Percentiles rank a stretch among this genome's conserved stretches.
phyloP scores from a whole-genome alignment of 2,329 filamentous ascomycete genomes.

The Penicillium sclerotiorum region DNA sequence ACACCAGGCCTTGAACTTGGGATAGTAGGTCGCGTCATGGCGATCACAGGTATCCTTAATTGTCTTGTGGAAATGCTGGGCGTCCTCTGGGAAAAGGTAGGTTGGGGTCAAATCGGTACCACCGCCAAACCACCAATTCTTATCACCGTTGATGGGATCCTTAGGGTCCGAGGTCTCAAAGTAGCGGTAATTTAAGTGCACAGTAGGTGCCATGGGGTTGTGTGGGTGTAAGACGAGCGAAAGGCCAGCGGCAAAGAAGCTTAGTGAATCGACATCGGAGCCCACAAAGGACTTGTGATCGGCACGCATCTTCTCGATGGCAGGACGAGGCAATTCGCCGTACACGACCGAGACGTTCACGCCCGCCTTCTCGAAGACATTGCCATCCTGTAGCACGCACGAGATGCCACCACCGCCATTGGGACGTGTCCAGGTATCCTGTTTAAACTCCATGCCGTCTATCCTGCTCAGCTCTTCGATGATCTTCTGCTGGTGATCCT shows the following conservation, averaged over 20 bases:
- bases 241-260: slow-evolving; percentile 93
- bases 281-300: slow-evolving; percentile 89
- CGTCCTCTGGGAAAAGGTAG: slow-evolving; percentile 96
- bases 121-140: slow-evolving; percentile 95
- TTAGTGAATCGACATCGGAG: slow-evolving; percentile 75
- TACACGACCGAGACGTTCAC: slow-evolving; percentile 96
- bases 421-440: slow-evolving; percentile 84
- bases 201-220: slow-evolving; percentile 96
- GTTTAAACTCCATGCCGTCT: slow-evolving; percentile 78
- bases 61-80: slow-evolving; percentile 91
- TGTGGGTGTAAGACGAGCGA: slow-evolving; percentile 90
- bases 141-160: slow-evolving; percentile 67
- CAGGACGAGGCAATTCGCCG: slow-evolving; percentile 80
- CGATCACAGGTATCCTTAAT: slow-evolving; percentile 92
- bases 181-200: slow-evolving; percentile 97
- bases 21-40: slow-evolving; percentile 90
- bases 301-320: slow-evolving; percentile 88
- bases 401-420: slow-evolving; percentile 92
- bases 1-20: slow-evolving; percentile 96
- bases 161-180: slow-evolving; percentile 92
- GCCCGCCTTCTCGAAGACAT: slow-evolving; percentile 96
- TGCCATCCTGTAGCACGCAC: slow-evolving; percentile 92
- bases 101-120: slow-evolving; percentile 90
- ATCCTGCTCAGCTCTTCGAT: slow-evolving; percentile 79
- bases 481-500: slow-evolving; percentile 86